Evolutionary conservation across 768 basidiomycete species (phyloP).

Genomic region (Russula olivacea): DNA sequence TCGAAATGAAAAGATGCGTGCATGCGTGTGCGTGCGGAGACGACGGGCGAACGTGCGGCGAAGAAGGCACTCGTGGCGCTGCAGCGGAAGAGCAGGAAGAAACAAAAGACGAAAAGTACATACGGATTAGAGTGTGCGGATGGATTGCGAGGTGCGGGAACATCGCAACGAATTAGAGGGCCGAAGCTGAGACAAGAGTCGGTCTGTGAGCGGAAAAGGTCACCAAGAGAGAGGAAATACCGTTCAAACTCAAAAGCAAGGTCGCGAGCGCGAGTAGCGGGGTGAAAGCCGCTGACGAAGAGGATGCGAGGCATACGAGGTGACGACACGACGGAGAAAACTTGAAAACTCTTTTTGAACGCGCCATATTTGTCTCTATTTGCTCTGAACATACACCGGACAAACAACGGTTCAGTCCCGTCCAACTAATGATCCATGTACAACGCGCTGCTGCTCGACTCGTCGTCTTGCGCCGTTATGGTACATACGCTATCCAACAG

Average conservation of each 20-base stretch:
- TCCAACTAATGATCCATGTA: not conserved
- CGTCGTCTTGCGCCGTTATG: not conserved
- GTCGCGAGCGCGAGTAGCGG: conserved; percentile 74
- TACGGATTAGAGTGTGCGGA: conserved; percentile 74
- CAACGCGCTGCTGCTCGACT: not conserved
- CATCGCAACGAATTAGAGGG: conserved; percentile 81
- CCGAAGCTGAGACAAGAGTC: conserved; percentile 51
- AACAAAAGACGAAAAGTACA: conserved; percentile 40
- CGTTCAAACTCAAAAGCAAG: conserved; percentile 85
- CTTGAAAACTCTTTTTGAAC: not conserved
- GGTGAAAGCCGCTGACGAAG: conserved; percentile 82
- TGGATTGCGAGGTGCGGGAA: conserved; percentile 79
- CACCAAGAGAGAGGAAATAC: conserved; percentile 34
- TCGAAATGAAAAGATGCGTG: conserved; percentile 23
- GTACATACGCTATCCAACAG: not conserved
- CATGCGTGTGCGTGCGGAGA: conserved; percentile 18
- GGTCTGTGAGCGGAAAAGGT: not conserved
- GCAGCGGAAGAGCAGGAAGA: conserved; percentile 28
- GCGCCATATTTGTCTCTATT: not conserved
- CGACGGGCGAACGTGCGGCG: conserved; percentile 26
- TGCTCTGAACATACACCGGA: not conserved
- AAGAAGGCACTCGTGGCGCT: conserved; percentile 22
- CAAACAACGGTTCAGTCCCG: not conserved
- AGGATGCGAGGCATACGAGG: conserved; percentile 67
- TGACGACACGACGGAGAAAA: not conserved